Conservation (phyloP, 2,329 filamentous ascomycete genomes). For the Aspergillus tubingensis region DNA sequence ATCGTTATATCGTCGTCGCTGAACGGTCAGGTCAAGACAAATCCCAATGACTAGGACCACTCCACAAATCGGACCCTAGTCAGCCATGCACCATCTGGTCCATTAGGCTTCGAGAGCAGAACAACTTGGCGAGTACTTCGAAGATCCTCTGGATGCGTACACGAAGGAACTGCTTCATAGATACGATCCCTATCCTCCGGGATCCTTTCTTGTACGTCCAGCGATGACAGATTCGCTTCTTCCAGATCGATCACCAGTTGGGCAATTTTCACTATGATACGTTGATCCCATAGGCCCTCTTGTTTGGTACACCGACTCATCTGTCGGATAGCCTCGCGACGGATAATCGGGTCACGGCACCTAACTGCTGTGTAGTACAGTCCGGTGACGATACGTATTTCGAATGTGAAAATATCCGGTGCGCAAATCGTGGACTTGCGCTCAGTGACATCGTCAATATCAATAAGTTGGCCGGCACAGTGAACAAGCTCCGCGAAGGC, state of each 20-base stretch:
- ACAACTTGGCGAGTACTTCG: background rate
- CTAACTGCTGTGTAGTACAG: conserved; percentile 37
- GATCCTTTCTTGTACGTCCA: conserved; percentile 17
- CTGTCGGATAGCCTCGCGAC: conserved; percentile 31
- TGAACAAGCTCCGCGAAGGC: conserved; percentile 15
- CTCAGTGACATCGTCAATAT: background rate
- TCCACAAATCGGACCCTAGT: background rate
- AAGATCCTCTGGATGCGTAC: background rate
- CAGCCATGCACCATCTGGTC: background rate
- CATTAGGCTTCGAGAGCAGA: conserved; percentile 1
- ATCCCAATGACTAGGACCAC: background rate
- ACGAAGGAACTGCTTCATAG: background rate
- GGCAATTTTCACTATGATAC: conserved; percentile 6
- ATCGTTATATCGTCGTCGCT: too few relatives aligned
- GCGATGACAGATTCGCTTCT: conserved; percentile 12
- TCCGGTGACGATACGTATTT: conserved; percentile 34
- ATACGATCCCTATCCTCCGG: conserved; percentile 12
- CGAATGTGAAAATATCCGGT: conserved; percentile 21
- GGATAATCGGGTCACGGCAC: conserved; percentile 33
- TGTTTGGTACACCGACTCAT: conserved; percentile 12
- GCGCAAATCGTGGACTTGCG: background rate
- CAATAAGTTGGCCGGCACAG: conserved; percentile 14
- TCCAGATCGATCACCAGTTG: conserved; percentile 19
- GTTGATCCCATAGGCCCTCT: conserved; percentile 23
- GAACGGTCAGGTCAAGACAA: too few relatives aligned